Conservation (phyloP, 129 eudicot genomes). For the Lonicera japonica region DNA sequence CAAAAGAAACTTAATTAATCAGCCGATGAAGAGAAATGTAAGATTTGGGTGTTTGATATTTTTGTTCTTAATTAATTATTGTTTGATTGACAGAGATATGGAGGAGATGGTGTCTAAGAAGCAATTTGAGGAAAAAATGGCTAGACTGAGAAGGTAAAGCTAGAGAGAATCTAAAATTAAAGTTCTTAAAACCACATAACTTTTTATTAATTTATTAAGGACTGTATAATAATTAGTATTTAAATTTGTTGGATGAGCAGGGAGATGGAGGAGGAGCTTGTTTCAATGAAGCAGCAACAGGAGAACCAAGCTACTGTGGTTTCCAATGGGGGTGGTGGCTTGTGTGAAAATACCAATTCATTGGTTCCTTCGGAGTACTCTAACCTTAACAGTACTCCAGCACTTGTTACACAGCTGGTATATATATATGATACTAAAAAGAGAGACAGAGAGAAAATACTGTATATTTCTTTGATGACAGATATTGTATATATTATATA, state of each 20-base stretch:
- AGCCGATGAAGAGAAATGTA: background rate
- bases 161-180: too few species aligned
- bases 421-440: background rate
- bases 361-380: conserved; percentile 25
- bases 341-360: conserved; percentile 22
- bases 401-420: conserved; percentile 31
- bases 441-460: too few species aligned
- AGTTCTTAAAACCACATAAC: too few species aligned
- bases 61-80: too few species aligned
- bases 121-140: conserved; percentile 49
- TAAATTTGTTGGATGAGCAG: conserved; percentile 25
- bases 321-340: conserved; percentile 15
- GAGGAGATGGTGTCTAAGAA: conserved; percentile 41
- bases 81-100: conserved; percentile 24
- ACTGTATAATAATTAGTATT: too few species aligned
- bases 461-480: background rate
- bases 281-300: conserved; percentile 21
- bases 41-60: background rate
- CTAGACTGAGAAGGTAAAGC: conserved; percentile 53
- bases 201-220: too few species aligned
- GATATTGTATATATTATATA: background rate
- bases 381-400: conserved; percentile 16
- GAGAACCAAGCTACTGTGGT: conserved; percentile 25
- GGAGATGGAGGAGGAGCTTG: conserved; percentile 36
- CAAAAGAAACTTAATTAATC: background rate